A percentile compares a stretch with the other conserved stretches of the same genome.
Evolutionary conservation across 2,329 filamentous ascomycete genomes (phyloP).

Genomic region (Monilinia fructicola): DNA sequence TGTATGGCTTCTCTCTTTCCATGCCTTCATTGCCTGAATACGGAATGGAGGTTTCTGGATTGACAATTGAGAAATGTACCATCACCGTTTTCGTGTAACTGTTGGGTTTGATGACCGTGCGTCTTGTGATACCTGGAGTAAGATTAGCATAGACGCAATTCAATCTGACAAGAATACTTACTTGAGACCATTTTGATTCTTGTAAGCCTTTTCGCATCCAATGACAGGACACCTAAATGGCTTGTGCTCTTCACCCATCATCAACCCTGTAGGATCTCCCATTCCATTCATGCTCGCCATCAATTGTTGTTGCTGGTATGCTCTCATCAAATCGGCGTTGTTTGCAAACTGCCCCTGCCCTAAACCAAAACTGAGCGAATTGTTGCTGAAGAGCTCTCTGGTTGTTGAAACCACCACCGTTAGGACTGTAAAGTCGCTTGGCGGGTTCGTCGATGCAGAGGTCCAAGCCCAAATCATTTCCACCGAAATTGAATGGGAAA

Average conservation of each 20-base stretch:
- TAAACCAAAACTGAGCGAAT: slow-evolving; percentile 68
- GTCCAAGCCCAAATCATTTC: slow-evolving; percentile 56
- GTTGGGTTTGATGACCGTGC: slow-evolving; percentile 95
- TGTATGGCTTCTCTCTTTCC: slow-evolving; percentile 99
- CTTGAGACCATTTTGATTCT: slow-evolving; percentile 98
- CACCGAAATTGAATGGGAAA: slow-evolving; percentile 39
- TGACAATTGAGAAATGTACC: slow-evolving; percentile 98
- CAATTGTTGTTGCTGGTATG: slow-evolving; percentile 59
- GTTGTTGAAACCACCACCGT: slow-evolving; percentile 62
- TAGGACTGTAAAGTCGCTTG: slow-evolving; percentile 87
- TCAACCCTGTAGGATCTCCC: slow-evolving; percentile 42
- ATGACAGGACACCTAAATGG: slow-evolving; percentile 98
- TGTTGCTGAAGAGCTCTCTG: slow-evolving; percentile 67
- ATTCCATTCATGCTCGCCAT: slow-evolving; percentile 46
- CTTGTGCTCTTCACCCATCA: slow-evolving; percentile 86
- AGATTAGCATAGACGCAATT: slow-evolving; percentile 27
- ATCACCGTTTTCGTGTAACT: slow-evolving; percentile 93
- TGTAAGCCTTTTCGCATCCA: slow-evolving; percentile 98
- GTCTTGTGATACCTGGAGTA: slow-evolving; percentile 62
- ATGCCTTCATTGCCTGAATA: slow-evolving; percentile 98
- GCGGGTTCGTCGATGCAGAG: slow-evolving; percentile 86
- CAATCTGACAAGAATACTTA: slow-evolving; percentile 50
- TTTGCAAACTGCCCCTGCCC: slow-evolving; percentile 64
- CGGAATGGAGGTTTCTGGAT: slow-evolving; percentile 88
- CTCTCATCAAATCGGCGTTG: slow-evolving; percentile 64